Percentiles rank a stretch among this genome's conserved stretches.
phyloP scores from a whole-genome alignment of 2,329 filamentous ascomycete genomes.

The Scedosporium apiospermum region DNA sequence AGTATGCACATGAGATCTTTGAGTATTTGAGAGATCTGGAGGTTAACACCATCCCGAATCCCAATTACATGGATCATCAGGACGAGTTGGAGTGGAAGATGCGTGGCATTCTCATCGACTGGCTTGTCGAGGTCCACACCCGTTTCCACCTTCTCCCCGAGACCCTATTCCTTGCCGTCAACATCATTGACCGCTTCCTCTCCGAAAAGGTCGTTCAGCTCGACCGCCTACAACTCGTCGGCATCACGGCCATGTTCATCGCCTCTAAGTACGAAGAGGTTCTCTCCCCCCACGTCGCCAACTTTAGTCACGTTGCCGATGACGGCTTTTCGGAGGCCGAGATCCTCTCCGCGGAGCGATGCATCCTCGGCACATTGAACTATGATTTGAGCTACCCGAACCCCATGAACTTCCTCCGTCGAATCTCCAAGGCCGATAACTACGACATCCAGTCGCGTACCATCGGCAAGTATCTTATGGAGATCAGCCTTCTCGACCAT shows the following conservation, averaged over 20 bases:
- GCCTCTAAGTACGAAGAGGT: conserved; percentile 99
- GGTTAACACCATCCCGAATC: conserved; percentile 68
- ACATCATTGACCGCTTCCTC: conserved; percentile 96
- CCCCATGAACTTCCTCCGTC: conserved; percentile 98
- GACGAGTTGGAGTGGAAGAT: conserved; percentile 98
- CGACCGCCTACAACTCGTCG: conserved; percentile 90
- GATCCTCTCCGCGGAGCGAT: conserved; percentile 94
- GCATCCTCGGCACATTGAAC: conserved; percentile 80
- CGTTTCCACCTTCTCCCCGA: conserved; percentile 93
- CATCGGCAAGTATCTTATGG: conserved; percentile 93
- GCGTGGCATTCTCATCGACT: conserved; percentile 92
- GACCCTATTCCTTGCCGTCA: conserved; percentile 92
- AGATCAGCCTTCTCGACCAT: conserved; percentile 92
- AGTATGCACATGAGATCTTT: conserved; percentile 96
- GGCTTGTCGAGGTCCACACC: conserved; percentile 96
- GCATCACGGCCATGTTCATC: conserved; percentile 98
- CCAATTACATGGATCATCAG: conserved; percentile 91
- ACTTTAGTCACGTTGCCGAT: conserved; percentile 95
- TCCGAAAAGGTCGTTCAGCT: conserved; percentile 93
- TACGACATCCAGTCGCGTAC: conserved; percentile 98
- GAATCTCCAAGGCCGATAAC: conserved; percentile 98
- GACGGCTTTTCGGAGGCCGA: conserved; percentile 93
- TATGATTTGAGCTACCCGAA: conserved; percentile 98
- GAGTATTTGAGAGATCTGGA: conserved; percentile 89
- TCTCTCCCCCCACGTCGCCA: conserved; percentile 88